Conservation (phyloP, 306 rosid species). For the Fragaria vesca region DNA sequence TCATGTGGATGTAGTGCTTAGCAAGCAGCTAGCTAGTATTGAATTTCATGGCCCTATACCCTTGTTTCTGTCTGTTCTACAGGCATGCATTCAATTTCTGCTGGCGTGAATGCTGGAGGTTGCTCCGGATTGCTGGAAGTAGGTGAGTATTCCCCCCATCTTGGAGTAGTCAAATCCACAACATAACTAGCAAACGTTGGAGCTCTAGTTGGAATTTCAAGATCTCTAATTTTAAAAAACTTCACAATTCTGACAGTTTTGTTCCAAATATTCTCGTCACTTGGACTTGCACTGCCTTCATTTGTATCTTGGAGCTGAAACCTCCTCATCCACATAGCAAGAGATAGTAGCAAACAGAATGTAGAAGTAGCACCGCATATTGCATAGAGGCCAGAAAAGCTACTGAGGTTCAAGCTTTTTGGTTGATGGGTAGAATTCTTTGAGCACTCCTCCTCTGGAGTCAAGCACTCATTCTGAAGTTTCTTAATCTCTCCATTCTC, state of each 20-base stretch:
- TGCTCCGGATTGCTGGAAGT: constrained; percentile 5
- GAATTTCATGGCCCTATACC: not conserved
- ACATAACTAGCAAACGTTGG: not conserved
- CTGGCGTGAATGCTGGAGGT: not conserved
- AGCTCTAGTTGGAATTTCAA: not conserved
- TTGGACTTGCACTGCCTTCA: constrained; percentile 1
- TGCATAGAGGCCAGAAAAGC: constrained; percentile 48
- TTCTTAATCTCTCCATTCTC: constrained; percentile 34
- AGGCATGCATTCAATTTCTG: constrained; percentile 4
- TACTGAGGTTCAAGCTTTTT: constrained; percentile 41
- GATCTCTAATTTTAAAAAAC: not conserved
- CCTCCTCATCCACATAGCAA: constrained; percentile 15
- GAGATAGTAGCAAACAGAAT: constrained; percentile 41
- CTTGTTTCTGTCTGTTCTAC: not conserved
- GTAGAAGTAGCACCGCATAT: constrained; percentile 52
- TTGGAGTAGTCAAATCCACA: constrained; percentile 6
- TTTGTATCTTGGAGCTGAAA: not conserved
- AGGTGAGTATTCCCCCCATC: not conserved
- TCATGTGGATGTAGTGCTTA: not conserved
- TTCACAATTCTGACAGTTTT: not conserved
- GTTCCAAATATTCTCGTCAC: constrained; percentile 3
- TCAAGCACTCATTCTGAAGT: constrained; percentile 46
- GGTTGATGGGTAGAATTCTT: not conserved
- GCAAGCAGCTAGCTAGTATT: constrained; percentile 5
- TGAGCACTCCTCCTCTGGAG: constrained; percentile 20